phyloP scores from a whole-genome alignment of 2,329 filamentous ascomycete species.

The Alternaria sp. region DNA sequence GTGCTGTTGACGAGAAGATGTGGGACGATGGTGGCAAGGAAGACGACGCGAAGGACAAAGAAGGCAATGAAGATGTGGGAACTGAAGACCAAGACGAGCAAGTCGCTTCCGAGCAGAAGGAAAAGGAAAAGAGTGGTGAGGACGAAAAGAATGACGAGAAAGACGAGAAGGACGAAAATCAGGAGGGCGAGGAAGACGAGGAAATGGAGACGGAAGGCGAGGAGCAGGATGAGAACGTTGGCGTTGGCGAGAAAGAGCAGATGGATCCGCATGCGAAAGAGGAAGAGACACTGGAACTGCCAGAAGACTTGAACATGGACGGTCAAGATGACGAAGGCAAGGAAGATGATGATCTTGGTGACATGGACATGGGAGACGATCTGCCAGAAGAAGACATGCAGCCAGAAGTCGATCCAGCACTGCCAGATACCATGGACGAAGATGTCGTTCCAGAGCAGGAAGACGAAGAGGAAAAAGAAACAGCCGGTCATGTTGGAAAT shows the following conservation, averaged over 20 bases:
- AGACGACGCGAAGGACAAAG: slow-evolving; percentile 81
- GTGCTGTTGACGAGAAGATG: slow-evolving; percentile 96
- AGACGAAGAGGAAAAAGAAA: slow-evolving; percentile 43
- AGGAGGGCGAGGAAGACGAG: slow-evolving; percentile 64
- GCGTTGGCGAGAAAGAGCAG: slow-evolving; percentile 69
- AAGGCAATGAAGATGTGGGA: slow-evolving; percentile 65
- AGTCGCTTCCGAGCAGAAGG: slow-evolving; percentile 55
- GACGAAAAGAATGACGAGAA: slow-evolving; percentile 68
- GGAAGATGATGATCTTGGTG: slow-evolving; percentile 49
- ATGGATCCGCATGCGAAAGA: slow-evolving; percentile 80
- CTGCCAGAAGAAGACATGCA: slow-evolving; percentile 42
- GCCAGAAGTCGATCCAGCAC: slow-evolving; percentile 36
- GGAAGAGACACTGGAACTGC: slow-evolving; percentile 80
- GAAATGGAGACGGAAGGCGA: slow-evolving; percentile 62
- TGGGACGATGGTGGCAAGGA: slow-evolving; percentile 88
- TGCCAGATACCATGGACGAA: slow-evolving; percentile 42
- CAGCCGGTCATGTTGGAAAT: slow-evolving; percentile 44
- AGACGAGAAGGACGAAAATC: slow-evolving; percentile 63
- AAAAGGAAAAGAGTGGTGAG: slow-evolving; percentile 58
- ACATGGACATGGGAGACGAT: slow-evolving; percentile 48
- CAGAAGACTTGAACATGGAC: slow-evolving; percentile 86
- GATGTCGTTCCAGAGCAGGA: slow-evolving; percentile 42
- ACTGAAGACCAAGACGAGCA: slow-evolving; percentile 58
- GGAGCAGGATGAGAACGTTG: slow-evolving; percentile 66
- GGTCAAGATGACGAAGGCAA: slow-evolving; percentile 67